Conservation (phyloP, 306 rosid species). For the Quercus gilva region DNA sequence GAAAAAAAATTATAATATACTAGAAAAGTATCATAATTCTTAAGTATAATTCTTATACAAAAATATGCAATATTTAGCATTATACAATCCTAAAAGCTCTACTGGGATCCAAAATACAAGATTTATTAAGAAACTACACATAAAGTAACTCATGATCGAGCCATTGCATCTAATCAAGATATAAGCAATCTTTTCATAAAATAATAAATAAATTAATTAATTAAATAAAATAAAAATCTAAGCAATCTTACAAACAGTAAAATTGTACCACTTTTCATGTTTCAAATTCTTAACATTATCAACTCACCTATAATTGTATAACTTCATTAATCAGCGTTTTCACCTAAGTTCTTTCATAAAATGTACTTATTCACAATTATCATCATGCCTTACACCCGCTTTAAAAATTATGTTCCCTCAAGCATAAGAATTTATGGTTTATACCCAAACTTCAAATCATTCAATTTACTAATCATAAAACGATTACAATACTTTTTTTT, state of each 20-base stretch:
- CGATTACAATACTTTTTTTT: neutral
- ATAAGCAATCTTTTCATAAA: no score
- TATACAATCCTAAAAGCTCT: neutral
- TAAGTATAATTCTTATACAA: no score
- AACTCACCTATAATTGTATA: neutral
- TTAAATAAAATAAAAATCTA: no score
- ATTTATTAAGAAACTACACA: neutral
- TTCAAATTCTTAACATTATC: neutral
- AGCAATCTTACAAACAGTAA: neutral
- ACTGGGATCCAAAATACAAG: neutral
- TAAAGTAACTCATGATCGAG: neutral
- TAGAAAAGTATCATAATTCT: no score
- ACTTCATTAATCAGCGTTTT: neutral
- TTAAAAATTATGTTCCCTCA: neutral
- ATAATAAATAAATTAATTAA: no score
- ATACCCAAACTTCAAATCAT: neutral
- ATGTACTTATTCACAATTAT: neutral
- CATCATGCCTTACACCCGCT: neutral
- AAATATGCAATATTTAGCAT: no score
- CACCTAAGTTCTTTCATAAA: neutral
- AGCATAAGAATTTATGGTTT: neutral
- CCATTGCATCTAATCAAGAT: neutral
- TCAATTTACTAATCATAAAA: neutral
- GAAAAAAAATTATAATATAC: no score
- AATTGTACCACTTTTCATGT: neutral